Evolutionary conservation across 1,284 basidiomycete genomes (phyloP).

Genomic region (Grifola frondosa): DNA sequence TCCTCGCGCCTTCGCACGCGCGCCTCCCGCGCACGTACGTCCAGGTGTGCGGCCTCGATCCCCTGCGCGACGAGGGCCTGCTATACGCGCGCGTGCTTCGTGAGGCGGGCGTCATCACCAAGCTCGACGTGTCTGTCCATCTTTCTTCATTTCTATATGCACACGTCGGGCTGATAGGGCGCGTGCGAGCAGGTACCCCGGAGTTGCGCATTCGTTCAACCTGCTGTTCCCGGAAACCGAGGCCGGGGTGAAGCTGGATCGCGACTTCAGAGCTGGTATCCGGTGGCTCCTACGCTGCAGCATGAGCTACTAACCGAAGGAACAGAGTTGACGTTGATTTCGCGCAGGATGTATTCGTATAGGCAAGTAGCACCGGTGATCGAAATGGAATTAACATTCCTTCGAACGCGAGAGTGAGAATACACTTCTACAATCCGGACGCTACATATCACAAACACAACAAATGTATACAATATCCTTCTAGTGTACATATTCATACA

Average conservation of each 20-base stretch:
- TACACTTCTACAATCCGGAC: too few relatives aligned
- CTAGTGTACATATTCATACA: too few relatives aligned
- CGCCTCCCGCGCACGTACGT: conserved; percentile 19
- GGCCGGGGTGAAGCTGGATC: background rate
- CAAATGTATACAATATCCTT: too few relatives aligned
- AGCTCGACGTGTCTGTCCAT: conserved; percentile 20
- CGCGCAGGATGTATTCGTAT: too few relatives aligned
- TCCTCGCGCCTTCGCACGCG: conserved; percentile 16
- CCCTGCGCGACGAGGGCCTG: conserved; percentile 24
- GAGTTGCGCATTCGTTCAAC: conserved; percentile 12
- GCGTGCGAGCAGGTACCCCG: conserved; percentile 6
- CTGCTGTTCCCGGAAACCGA: conserved; percentile 1
- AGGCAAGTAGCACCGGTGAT: too few relatives aligned
- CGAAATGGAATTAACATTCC: too few relatives aligned
- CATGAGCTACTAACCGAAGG: too few relatives aligned
- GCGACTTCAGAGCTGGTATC: conserved; percentile 2
- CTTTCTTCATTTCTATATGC: background rate
- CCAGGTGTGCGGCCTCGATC: conserved; percentile 21
- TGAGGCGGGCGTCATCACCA: conserved; percentile 13
- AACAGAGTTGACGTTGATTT: too few relatives aligned
- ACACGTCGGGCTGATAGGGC: background rate
- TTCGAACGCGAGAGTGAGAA: too few relatives aligned
- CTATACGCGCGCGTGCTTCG: conserved; percentile 20
- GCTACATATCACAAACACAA: too few relatives aligned
- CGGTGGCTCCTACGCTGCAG: conserved; percentile 12